Evolutionary conservation across 805 yeast genomes (phyloP), one percentile per base, ranked within the genome.

Genomic region (Myxozyma neotropica): DNA sequence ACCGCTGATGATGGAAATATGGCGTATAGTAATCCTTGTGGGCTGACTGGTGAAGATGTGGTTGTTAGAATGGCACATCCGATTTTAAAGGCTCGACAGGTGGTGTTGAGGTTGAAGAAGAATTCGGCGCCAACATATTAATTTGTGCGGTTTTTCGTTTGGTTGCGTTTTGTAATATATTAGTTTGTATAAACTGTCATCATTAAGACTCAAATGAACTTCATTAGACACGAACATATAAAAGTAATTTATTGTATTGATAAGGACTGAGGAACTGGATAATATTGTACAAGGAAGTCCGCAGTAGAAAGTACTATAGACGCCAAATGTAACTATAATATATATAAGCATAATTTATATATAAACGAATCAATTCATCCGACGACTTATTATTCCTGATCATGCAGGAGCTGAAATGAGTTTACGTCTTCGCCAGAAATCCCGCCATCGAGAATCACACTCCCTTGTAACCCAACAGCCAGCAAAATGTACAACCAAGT

Each of bases 391-490:
- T 17, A 26, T 33, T 21, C 7, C n/a, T 33, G 3, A 45, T 2
- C 23, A 7, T 4, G 7, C 45, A 8, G 45, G 55, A 46, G 6
- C 21, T n/a, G 31, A 8, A 6, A 57, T 45, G n/a, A 39, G 5
- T 40, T 39, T 29, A 7, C 64, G 29, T 12, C 65, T 53, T 1
- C 36, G 15, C 64, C 63, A 61, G 39, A 61, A 61, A 35, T 55
- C 57, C 15, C 29, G 50, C 64, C 63, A 61, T 19, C 57, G 52
- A n/a, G 26, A 8, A 53, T 61, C 57, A 44, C 65, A 61, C 12
- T 50, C 57, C 17, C 21, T 24, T 6, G 61, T 50, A 29, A 61
- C 65, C 68, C 68, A 64, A 57, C 68, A 65, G 15, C 68, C 68
- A 8, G 68, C 68, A 8, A 65, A 61, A 44, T 65, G 68, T 8